Evolutionary conservation across 2,329 filamentous ascomycete species (phyloP), one percentile per base, ranked within the genome.

Genomic region (Fusarium sublunatum): DNA sequence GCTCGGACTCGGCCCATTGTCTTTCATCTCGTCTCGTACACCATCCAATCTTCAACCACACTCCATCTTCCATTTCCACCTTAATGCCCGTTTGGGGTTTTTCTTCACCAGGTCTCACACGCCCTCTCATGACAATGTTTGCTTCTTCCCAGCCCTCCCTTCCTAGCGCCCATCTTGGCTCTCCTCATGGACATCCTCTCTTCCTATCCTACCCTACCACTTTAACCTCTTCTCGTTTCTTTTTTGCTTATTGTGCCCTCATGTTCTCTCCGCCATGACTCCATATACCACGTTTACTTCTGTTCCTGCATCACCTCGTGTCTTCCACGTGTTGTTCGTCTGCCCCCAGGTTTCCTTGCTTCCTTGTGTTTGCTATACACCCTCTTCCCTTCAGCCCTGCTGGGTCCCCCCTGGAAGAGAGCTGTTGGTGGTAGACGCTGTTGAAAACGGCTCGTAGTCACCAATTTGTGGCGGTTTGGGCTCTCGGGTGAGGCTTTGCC

Each of bases 311-410:
- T 47, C n/a, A 31, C 52, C 43, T 64, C 59, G 67, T 70, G 63
- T 36, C 47, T 36, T 70, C 65, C 69, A 69, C 69, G 69, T 71
- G 67, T 61, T 44, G 43, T 46, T 52, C 19, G 32, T 47, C 43
- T 40, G 19, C 29, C 50, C 53, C 13, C 38, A 43, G 32, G 48
- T 56, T 40, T 49, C 32, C 39, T 22, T 24, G 19, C 9, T 29
- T 32, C 29, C n/a, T 31, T 44, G 13, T 42, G 11, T 29, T 42
- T 35, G 29, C 29, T 60, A 4, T 15, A 43, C 52, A 51, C 38
- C 42, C 44, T 60, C 32, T 43, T 35, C 11, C 35, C 0, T 35
- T 49, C 32, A 61, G 42, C 29, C 52, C 39, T 28, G 25, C 22
- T 52, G n/a, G 45, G 15, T 40, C 25, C 6, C 4, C 10, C 24